phyloP scores from a whole-genome alignment of 306 rosid species.

The Mucuna pruriens region DNA sequence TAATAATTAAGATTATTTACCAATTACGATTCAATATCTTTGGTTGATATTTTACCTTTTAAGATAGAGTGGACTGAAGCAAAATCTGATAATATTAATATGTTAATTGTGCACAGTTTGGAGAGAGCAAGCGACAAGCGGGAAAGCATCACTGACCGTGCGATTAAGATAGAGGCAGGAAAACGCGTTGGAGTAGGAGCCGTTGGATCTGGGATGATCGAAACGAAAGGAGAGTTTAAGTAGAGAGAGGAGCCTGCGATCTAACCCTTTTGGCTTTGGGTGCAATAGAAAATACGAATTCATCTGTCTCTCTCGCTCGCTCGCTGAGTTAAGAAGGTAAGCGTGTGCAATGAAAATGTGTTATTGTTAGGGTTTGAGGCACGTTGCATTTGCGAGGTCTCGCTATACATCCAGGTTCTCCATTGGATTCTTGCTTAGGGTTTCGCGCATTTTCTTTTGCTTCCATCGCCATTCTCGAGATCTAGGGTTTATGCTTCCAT shows the following conservation, averaged over 20 bases:
- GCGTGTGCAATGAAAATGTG: constrained; percentile 26
- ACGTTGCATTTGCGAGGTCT: constrained; percentile 49
- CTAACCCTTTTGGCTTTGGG: background rate
- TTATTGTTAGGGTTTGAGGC: constrained; percentile 60
- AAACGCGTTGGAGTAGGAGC: background rate
- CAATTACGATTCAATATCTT: no score
- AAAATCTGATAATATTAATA: no score
- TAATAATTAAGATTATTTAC: no score
- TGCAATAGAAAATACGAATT: no score
- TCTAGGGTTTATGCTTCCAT: constrained; percentile 65
- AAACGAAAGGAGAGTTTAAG: constrained; percentile 39
- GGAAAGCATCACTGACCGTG: background rate
- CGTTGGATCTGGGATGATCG: constrained; percentile 42
- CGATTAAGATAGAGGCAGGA: constrained; percentile 44
- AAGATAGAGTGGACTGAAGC: no score
- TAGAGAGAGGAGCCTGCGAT: constrained; percentile 27
- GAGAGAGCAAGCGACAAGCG: constrained; percentile 3
- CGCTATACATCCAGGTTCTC: constrained; percentile 68
- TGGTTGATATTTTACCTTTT: no score
- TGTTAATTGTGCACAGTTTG: no score
- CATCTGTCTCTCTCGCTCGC: background rate
- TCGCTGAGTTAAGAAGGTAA: constrained; percentile 42
- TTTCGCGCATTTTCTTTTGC: constrained; percentile 44
- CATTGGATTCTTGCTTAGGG: constrained; percentile 58
- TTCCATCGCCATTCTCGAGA: constrained; percentile 48